phyloP scores from a whole-genome alignment of 768 basidiomycete species.

The Tricholoma saponaceum region DNA sequence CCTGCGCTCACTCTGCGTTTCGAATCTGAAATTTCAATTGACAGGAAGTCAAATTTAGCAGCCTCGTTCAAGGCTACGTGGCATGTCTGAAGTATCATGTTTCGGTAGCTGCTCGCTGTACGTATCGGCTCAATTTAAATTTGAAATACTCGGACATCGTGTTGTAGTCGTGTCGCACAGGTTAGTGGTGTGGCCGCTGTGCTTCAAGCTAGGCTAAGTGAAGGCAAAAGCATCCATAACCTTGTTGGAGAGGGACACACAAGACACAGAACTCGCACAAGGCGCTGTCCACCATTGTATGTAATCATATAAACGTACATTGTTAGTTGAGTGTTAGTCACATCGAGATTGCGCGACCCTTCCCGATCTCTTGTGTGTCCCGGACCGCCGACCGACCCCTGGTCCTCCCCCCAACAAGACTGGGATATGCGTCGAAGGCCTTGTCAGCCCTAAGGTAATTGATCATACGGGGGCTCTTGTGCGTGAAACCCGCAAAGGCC shows the following conservation, averaged over 20 bases:
- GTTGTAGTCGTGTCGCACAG: conserved; percentile 8
- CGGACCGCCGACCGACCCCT: conserved; percentile 67
- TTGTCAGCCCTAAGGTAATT: conserved; percentile 73
- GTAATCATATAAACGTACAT: not conserved
- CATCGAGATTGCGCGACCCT: conserved; percentile 82
- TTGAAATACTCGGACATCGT: conserved; percentile 7
- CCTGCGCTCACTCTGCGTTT: not conserved
- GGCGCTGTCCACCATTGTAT: not conserved
- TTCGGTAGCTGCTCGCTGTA: not conserved
- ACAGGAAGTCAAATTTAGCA: not conserved
- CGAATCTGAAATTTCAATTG: not conserved
- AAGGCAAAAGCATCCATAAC: not conserved
- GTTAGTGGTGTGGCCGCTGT: not conserved
- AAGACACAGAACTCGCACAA: not conserved
- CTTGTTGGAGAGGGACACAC: not conserved
- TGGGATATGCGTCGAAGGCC: conserved; percentile 57
- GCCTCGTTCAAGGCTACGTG: not conserved
- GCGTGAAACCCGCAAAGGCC: conserved; percentile 89
- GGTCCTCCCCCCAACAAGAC: conserved; percentile 45
- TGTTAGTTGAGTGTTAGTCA: conserved; percentile 25
- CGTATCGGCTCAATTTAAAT: conserved; percentile 3
- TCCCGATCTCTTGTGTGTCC: conserved; percentile 56
- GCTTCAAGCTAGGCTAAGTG: not conserved
- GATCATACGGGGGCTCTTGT: conserved; percentile 81
- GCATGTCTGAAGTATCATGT: not conserved